Evolutionary conservation across 805 yeast species (phyloP), one percentile per base, ranked within the genome.

Genomic region (Myxozyma mucilagina): DNA sequence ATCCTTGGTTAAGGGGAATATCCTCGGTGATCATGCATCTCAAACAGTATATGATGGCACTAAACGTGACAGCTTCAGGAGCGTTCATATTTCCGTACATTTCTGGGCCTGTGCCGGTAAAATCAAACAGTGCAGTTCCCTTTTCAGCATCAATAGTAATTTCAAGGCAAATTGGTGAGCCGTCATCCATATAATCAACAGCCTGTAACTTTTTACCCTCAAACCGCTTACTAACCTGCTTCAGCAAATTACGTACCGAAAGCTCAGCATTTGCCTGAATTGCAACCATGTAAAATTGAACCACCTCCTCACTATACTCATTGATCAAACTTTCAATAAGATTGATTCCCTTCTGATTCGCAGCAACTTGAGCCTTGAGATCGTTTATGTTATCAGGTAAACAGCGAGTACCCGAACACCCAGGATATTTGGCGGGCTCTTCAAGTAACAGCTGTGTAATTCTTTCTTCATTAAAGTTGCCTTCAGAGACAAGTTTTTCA

Each of bases 1-100:
- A 93, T 8, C 99, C 98, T 72, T 91, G 96, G 72, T 93, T 93
- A 70, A 93, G 79, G 0, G 99, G 99, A 59, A 93, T 91, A 65
- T 89, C 91, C 64, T 86, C 90, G 63, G 87, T 85, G 39, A 93
- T 92, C 70, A 93, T 78, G 59, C 96, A 87, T 63, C 99, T 78
- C 69, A 93, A 75, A 62, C 93, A 91, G 74, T 93, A 93, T 47
- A 93, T 80, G 59, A 93, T 86, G 0, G 97, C 97, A 32, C 96
- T 88, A 70, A 84, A 84, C 1, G 96, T 87, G 65, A 94, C 90
- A 0, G 97, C 96, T 66, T 80, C 84, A 0, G 99, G 98, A 0
- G 97, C 97, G 73, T 94, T 93, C 74, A 90, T 80, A 72, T 93
- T 93, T 32, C 96, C 96, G 72, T 89, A 87, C 52, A 89, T 82